phyloP scores from a whole-genome alignment of 2,329 filamentous ascomycete species.

The Monilinia fructigena region DNA sequence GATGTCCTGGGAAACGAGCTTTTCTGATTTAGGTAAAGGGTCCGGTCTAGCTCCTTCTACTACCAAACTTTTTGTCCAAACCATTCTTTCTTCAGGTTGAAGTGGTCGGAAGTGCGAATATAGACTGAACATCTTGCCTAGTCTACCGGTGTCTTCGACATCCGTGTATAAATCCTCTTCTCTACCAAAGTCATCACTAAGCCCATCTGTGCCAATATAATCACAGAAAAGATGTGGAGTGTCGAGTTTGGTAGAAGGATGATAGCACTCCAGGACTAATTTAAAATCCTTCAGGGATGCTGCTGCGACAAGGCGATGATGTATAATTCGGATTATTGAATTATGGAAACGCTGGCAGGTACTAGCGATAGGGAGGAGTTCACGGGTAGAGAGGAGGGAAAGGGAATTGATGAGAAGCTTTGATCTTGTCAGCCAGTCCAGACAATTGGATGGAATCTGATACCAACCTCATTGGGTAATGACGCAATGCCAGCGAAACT shows the following conservation, averaged over 20 bases:
- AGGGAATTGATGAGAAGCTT: conserved; percentile 55
- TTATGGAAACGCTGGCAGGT: conserved; percentile 64
- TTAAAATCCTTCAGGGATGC: conserved; percentile 58
- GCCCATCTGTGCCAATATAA: conserved; percentile 59
- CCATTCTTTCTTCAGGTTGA: conserved; percentile 50
- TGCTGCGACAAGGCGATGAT: conserved; percentile 60
- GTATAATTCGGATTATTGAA: conserved; percentile 61
- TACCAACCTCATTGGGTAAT: conserved; percentile 35
- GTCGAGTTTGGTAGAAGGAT: conserved; percentile 65
- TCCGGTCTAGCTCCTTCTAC: conserved; percentile 43
- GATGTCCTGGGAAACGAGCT: conserved; percentile 58
- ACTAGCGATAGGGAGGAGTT: conserved; percentile 56
- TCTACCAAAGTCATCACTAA: conserved; percentile 47
- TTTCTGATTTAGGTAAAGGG: conserved; percentile 38
- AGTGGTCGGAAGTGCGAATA: conserved; percentile 72
- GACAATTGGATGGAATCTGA: background rate
- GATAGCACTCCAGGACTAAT: conserved; percentile 76
- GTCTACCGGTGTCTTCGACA: conserved; percentile 35
- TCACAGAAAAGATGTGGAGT: conserved; percentile 69
- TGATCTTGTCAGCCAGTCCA: conserved; percentile 1
- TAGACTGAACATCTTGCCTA: conserved; percentile 53
- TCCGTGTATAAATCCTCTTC: conserved; percentile 35
- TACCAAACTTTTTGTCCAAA: conserved; percentile 34
- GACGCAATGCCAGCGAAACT: conserved; percentile 26
- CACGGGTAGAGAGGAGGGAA: conserved; percentile 47